Percentiles rank a stretch among this genome's conserved stretches.
Conservation (phyloP, 768 basidiomycete genomes). For the Agrocybe praecox region DNA sequence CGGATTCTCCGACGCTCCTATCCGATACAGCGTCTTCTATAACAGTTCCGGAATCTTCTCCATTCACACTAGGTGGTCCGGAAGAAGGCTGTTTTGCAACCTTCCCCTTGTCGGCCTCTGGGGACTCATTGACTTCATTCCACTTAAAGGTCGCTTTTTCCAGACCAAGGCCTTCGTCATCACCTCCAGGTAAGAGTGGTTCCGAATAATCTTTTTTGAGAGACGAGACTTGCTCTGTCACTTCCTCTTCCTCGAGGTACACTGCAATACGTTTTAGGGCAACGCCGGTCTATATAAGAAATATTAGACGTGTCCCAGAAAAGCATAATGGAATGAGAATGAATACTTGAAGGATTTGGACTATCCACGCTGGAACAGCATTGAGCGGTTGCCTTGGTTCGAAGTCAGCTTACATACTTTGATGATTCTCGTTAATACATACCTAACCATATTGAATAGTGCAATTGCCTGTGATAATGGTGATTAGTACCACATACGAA, state of each 20-base stretch:
- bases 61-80: slow-evolving; percentile 13
- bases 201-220: slow-evolving; percentile 45
- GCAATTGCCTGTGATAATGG: slow-evolving; percentile 59
- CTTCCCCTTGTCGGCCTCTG: slow-evolving; percentile 26
- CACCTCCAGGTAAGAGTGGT: slow-evolving; percentile 28
- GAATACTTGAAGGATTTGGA: slow-evolving; percentile 68
- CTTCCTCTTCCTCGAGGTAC: slow-evolving; percentile 73
- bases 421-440: slow-evolving; percentile 10
- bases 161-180: slow-evolving; percentile 53
- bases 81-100: slow-evolving; percentile 5
- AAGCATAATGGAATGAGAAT: neutral
- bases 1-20: slow-evolving; percentile 17
- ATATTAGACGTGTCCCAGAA: neutral
- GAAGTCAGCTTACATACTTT: slow-evolving; percentile 18
- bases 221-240: slow-evolving; percentile 64
- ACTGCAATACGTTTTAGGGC: slow-evolving; percentile 68
- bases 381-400: slow-evolving; percentile 62
- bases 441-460: slow-evolving; percentile 85
- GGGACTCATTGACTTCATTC: slow-evolving; percentile 48
- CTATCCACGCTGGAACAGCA: slow-evolving; percentile 78
- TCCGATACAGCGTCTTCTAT: slow-evolving; percentile 24
- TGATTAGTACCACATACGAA: neutral
- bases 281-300: slow-evolving; percentile 50
- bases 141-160: slow-evolving; percentile 62
- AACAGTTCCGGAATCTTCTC: slow-evolving; percentile 21